Conservation (phyloP, 257 asterid genomes). For the Fraxinus anomala region DNA sequence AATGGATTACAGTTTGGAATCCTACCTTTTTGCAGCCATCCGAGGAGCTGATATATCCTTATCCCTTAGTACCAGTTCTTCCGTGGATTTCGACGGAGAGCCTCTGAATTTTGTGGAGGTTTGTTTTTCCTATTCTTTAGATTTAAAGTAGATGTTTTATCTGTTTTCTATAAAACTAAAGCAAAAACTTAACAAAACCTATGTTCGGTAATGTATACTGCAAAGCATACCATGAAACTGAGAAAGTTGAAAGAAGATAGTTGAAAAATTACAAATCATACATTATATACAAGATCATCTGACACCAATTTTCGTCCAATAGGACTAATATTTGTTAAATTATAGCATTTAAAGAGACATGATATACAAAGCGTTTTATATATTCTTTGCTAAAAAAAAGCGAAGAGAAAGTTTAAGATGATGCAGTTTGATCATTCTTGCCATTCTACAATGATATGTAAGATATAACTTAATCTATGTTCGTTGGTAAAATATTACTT, state of each 20-base stretch:
- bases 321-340: background rate
- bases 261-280: background rate
- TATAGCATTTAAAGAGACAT: background rate
- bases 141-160: background rate
- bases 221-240: background rate
- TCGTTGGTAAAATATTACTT: background rate
- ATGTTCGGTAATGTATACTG: background rate
- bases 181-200: background rate
- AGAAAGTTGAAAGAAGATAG: background rate
- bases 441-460: background rate
- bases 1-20: background rate
- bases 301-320: background rate
- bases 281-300: too few relatives aligned
- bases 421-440: background rate
- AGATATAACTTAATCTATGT: background rate
- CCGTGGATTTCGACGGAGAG: constrained; percentile 23
- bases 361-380: background rate
- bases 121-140: background rate
- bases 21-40: constrained; percentile 19
- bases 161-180: background rate
- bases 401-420: background rate
- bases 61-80: constrained; percentile 38
- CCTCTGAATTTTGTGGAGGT: constrained; percentile 18
- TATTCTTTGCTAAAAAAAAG: background rate
- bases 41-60: constrained; percentile 40